Evolutionary conservation across 352 stramenopile species (phyloP).

Genomic region (Globisporangium polare): DNA sequence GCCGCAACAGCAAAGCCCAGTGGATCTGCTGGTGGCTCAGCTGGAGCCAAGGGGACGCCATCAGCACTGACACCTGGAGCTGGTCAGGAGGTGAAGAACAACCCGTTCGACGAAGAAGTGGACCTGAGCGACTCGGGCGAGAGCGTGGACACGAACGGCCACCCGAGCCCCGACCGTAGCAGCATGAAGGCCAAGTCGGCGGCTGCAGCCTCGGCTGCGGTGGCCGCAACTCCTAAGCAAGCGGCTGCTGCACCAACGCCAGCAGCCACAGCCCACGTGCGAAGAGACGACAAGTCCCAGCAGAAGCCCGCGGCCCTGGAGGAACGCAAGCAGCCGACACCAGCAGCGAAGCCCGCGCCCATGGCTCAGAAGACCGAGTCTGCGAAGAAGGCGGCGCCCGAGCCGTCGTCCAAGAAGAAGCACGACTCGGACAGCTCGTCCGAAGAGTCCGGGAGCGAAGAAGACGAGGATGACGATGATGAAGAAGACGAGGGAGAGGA

Average conservation of each 20-base stretch:
- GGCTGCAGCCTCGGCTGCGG: neutral
- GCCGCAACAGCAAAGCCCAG: conserved; percentile 7
- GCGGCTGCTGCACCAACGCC: conserved; percentile 1
- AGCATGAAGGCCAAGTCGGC: conserved; percentile 34
- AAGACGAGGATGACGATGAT: conserved; percentile 66
- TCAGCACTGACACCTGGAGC: conserved; percentile 11
- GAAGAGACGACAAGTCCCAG: conserved; percentile 23
- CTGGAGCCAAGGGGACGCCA: conserved; percentile 5
- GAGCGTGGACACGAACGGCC: conserved; percentile 79
- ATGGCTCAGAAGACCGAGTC: conserved; percentile 24
- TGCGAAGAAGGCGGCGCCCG: conserved; percentile 26
- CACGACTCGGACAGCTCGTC: conserved; percentile 63
- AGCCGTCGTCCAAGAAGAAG: conserved; percentile 37
- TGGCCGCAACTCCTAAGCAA: conserved; percentile 8
- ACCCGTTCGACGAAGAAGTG: conserved; percentile 84
- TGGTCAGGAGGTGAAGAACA: conserved; percentile 71
- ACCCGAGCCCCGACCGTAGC: conserved; percentile 53
- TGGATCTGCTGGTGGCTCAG: neutral
- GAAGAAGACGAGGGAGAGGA: conserved; percentile 53
- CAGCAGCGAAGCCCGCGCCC: conserved; percentile 22
- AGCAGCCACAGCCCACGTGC: neutral
- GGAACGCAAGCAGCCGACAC: conserved; percentile 4
- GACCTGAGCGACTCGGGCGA: conserved; percentile 84
- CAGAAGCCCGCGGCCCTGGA: conserved; percentile 17
- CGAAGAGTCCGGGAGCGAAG: conserved; percentile 59